Evolutionary conservation across 768 basidiomycete species (phyloP).

Genomic region (Multifurca ochricompacta): DNA sequence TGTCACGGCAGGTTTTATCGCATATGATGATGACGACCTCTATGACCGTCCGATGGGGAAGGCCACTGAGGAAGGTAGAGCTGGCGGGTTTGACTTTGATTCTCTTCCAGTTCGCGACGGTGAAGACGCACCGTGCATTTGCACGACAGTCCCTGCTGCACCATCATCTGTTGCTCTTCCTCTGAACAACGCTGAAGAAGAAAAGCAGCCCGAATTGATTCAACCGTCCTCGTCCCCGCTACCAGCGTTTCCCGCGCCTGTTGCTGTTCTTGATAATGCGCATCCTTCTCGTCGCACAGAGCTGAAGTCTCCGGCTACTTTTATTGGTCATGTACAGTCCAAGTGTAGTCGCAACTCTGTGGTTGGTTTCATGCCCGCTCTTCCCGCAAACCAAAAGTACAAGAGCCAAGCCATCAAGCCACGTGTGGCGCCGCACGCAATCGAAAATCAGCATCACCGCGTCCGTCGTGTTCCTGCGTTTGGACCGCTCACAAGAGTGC

Average conservation of each 20-base stretch:
- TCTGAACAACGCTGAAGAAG: conserved; percentile 2
- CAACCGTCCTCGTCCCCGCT: background rate
- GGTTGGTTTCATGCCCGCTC: background rate
- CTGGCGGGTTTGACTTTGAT: conserved; percentile 30
- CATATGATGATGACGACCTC: conserved; percentile 25
- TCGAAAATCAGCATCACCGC: conserved; percentile 34
- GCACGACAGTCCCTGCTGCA: conserved; percentile 12
- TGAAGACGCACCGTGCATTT: conserved; percentile 18
- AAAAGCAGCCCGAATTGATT: background rate
- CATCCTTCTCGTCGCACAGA: background rate
- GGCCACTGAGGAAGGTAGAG: conserved; percentile 16
- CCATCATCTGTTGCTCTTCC: conserved; percentile 21
- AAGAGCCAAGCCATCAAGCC: conserved; percentile 6
- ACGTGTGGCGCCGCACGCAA: background rate
- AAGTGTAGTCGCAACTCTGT: conserved; percentile 11
- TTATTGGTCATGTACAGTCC: conserved; percentile 13
- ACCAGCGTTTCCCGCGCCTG: background rate
- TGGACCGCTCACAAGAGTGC: conserved; percentile 59
- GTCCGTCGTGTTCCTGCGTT: conserved; percentile 62
- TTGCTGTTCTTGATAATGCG: background rate
- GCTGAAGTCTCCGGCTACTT: conserved; percentile 6
- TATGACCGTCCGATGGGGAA: conserved; percentile 9
- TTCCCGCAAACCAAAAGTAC: conserved; percentile 8
- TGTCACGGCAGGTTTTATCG: conserved; percentile 29
- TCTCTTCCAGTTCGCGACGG: conserved; percentile 27